Base-by-base conservation (phyloP, 106 monocot species). In the Iris macrosiphon region DNA sequence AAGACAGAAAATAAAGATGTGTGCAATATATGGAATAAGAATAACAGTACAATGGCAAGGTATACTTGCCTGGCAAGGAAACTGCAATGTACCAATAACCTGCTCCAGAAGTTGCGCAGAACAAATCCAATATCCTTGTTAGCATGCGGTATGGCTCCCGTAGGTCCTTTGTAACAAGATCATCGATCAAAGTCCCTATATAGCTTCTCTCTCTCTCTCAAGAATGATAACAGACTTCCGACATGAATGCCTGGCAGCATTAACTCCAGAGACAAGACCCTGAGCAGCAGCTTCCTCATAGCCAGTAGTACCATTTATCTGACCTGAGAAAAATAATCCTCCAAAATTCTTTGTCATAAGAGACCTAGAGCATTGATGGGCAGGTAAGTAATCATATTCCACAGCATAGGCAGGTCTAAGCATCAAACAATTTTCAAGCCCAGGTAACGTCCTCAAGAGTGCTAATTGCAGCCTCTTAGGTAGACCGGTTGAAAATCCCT, bases 221-320 rank as follows among this genome's bases (percentile, higher is more conserved):
- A 96, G 90, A 72, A 90, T 49, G 18, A 96, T 67, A 26, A 96
- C 57, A 25, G 90, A 70, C 34, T 83, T 90, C 26, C 86, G 80
- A 72, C 52, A 65, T 51, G 96, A 82, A 87, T 96, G 90, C 45
- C 85, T 86, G 52, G 96, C 81, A 63, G 86, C 96, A 96, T 96
- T 96, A 41, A 96, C 75, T 66, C 96, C 96, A 72, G 96, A 75
- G 39, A 90, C 31, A 20, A 90, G 66, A 61, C 96, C 96, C 96
- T 96, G 62, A 59, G 96, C 90, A 40, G 96, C 96, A 67, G 96
- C 96, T 83, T 96, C 96, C 67, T 96, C 96, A 60, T 96, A 96
- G 25, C 96, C 96, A 52, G 96, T 96, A 28, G 96, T 96, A 69
- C 96, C 96, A 59, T 96, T 96, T 37, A 96, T 90, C 67, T 96